phyloP scores from a whole-genome alignment of 305 asterid species.

The Lippia alba region DNA sequence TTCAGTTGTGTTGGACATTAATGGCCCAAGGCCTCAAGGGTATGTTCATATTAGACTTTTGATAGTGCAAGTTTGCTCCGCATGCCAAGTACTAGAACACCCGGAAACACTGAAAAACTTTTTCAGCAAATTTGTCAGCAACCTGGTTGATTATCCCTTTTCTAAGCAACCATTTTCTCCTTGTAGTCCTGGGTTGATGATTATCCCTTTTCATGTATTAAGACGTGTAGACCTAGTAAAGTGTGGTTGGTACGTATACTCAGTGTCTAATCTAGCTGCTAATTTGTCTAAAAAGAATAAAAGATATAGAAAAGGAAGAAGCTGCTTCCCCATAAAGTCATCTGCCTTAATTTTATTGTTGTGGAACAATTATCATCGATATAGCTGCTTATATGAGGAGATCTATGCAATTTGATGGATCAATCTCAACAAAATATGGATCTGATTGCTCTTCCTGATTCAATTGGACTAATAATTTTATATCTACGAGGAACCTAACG shows the following conservation, averaged over 20 bases:
- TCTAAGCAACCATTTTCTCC: not conserved
- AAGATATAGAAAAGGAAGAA: no score
- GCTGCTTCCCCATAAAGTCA: no score
- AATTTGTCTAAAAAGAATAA: no score
- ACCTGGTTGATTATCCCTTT: not conserved
- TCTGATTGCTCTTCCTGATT: not conserved
- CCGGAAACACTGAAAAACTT: not conserved
- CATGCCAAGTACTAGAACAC: constrained; percentile 1
- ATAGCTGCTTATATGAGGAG: not conserved
- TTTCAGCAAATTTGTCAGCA: not conserved
- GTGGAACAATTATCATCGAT: no score
- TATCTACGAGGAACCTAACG: not conserved
- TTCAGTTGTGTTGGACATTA: not conserved
- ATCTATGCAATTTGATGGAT: not conserved
- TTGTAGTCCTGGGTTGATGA: not conserved
- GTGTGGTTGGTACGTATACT: not conserved
- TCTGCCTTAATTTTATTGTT: no score
- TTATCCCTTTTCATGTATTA: not conserved
- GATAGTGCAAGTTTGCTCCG: not conserved
- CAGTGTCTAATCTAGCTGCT: not conserved
- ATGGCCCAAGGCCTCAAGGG: not conserved
- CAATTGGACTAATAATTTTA: not conserved
- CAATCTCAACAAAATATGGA: not conserved
- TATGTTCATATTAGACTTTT: not conserved
- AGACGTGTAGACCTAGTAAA: not conserved